Evolutionary conservation across 2,329 filamentous ascomycete genomes (phyloP).

Genomic region (Fusarium heterosporum): DNA sequence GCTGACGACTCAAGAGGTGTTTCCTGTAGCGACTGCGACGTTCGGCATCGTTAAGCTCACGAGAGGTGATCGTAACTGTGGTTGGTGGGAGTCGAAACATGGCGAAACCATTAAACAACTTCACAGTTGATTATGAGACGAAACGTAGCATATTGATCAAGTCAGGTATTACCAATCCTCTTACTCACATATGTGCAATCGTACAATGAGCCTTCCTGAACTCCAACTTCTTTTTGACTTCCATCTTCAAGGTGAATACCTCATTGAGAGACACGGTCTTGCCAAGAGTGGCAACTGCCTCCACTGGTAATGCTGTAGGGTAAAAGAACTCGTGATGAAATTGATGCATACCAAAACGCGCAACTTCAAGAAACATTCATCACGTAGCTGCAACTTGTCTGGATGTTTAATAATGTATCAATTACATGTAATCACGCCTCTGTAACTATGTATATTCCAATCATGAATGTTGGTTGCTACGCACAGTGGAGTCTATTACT

Average conservation of each 20-base stretch:
- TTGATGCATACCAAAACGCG: not conserved
- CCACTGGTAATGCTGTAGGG: not conserved
- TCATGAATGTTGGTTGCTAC: no score
- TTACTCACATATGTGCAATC: no score
- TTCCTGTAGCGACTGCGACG: constrained; percentile 39
- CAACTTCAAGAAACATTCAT: not conserved
- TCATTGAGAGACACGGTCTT: no score
- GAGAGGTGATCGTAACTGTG: constrained; percentile 28
- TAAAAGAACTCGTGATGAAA: not conserved
- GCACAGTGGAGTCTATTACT: no score
- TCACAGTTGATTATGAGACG: not conserved
- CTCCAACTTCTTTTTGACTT: not conserved
- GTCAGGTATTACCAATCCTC: no score
- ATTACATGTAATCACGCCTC: no score
- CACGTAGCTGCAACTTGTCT: not conserved
- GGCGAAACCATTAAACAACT: not conserved
- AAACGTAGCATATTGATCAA: not conserved
- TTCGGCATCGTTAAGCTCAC: constrained; percentile 39
- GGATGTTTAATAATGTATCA: not conserved
- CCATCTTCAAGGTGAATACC: not conserved
- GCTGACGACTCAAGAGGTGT: constrained; percentile 15
- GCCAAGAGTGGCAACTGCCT: not conserved
- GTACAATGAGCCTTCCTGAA: not conserved
- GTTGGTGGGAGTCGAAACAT: constrained; percentile 43
- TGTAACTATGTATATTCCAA: no score